Conservation (phyloP, 1,284 basidiomycete genomes). For the Ustilago tritici region DNA sequence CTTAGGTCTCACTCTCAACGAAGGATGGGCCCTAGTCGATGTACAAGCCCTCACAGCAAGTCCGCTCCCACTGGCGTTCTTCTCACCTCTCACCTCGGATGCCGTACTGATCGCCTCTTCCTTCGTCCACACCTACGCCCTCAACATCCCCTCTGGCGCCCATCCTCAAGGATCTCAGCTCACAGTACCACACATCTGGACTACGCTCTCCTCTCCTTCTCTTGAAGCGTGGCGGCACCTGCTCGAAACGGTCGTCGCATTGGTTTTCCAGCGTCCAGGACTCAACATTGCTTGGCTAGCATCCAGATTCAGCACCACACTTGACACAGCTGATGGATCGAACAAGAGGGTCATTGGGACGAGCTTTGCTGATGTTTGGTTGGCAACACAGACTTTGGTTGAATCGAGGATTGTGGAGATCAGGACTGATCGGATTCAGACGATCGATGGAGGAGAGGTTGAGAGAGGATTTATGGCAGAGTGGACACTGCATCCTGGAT, state of each 20-base stretch:
- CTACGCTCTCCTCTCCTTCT: conserved; percentile 16
- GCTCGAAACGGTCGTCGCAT: conserved; percentile 14
- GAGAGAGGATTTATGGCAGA: background rate
- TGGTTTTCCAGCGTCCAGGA: conserved; percentile 22
- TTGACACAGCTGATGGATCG: background rate
- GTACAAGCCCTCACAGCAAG: conserved; percentile 8
- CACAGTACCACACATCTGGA: conserved; percentile 34
- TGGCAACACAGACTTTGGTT: background rate
- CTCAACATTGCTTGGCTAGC: conserved; percentile 11
- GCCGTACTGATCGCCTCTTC: conserved; percentile 17
- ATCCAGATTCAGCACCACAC: conserved; percentile 5
- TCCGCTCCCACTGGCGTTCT: conserved; percentile 24
- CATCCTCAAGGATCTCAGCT: background rate
- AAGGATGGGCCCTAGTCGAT: background rate
- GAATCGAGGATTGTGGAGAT: conserved; percentile 6
- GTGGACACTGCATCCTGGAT: conserved; percentile 20
- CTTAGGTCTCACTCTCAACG: conserved; percentile 4
- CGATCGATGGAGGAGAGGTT: background rate
- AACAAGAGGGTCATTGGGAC: conserved; percentile 2
- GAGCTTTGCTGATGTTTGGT: conserved; percentile 26
- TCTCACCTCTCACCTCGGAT: conserved; percentile 6
- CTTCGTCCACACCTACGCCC: conserved; percentile 7
- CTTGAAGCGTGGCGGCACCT: conserved; percentile 9
- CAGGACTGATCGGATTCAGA: background rate
- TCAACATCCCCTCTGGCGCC: conserved; percentile 5